A percentile compares a stretch with the other conserved stretches of the same genome.
phyloP scores from a whole-genome alignment of 106 monocot genomes.

The Gastrodia elata region DNA sequence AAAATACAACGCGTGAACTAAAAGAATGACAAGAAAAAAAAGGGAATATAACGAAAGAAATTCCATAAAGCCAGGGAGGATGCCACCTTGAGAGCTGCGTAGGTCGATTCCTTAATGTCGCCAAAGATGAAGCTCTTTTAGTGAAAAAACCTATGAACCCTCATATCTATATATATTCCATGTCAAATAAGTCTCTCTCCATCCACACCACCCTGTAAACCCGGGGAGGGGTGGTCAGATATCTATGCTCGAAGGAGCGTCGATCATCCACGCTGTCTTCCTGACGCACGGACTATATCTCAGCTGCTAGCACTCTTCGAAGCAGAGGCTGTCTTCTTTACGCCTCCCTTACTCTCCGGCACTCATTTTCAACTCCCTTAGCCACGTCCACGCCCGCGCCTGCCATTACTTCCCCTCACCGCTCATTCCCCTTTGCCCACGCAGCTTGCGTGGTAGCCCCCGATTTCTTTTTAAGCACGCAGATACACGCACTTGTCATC shows the following conservation, averaged over 20 bases:
- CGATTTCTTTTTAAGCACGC: slow-evolving; percentile 20
- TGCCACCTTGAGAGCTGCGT: no score
- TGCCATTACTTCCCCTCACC: slow-evolving; percentile 32
- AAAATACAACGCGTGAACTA: no score
- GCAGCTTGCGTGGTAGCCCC: slow-evolving; percentile 17
- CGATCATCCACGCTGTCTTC: slow-evolving; percentile 32
- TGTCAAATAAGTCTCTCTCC: no score
- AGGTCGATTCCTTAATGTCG: no score
- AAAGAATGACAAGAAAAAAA: no score
- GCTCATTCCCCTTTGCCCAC: slow-evolving; percentile 49
- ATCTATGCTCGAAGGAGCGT: slow-evolving; percentile 10
- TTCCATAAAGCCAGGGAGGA: no score
- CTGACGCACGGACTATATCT: slow-evolving; percentile 14
- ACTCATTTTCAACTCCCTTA: slow-evolving; percentile 26
- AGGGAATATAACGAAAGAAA: no score
- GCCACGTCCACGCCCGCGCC: slow-evolving; percentile 17
- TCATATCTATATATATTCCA: no score
- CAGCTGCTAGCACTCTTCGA: slow-evolving; percentile 19
- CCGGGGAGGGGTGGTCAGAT: no score
- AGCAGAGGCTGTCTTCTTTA: slow-evolving; percentile 15
- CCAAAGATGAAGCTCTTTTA: no score
- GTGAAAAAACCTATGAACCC: no score
- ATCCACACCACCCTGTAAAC: no score
- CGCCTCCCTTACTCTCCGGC: slow-evolving; percentile 30
- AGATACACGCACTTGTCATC: slow-evolving; percentile 37